phyloP scores from a whole-genome alignment of 805 yeast species.

The Pichia exigua region DNA sequence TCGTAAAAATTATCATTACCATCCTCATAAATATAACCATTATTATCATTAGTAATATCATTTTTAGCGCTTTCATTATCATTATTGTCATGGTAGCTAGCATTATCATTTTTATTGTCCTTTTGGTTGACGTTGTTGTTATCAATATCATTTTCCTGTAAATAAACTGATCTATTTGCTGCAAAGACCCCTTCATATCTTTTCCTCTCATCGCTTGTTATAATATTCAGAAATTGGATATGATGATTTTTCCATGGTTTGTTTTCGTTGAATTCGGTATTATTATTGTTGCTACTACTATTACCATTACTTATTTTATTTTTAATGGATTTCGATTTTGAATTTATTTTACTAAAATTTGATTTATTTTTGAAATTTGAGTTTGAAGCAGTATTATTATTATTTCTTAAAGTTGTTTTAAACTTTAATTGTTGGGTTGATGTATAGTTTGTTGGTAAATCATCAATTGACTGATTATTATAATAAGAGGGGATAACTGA shows the following conservation, averaged over 20 bases:
- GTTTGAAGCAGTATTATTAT: not conserved
- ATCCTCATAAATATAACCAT: no score
- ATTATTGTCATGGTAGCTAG: not conserved
- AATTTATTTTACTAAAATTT: not conserved
- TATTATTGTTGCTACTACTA: constrained; percentile 23
- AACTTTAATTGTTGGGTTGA: constrained; percentile 30
- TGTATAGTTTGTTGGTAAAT: not conserved
- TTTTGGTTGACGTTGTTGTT: not conserved
- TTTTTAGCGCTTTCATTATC: not conserved
- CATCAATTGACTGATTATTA: not conserved
- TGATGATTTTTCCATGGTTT: constrained; percentile 92
- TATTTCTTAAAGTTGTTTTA: constrained; percentile 41
- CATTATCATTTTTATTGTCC: not conserved
- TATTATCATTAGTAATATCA: no score
- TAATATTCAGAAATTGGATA: constrained; percentile 25
- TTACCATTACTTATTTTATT: constrained; percentile 16
- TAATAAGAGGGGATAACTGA: not conserved
- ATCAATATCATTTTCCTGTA: not conserved
- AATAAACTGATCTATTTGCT: constrained; percentile 48
- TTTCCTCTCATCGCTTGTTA: constrained; percentile 58
- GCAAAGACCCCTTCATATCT: constrained; percentile 94
- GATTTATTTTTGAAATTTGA: not conserved
- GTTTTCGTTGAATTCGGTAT: constrained; percentile 63
- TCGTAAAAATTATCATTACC: no score
- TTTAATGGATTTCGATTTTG: not conserved